Evolutionary conservation across 495 filamentous ascomycete genomes (phyloP).

Genomic region (Cercophora sp.): DNA sequence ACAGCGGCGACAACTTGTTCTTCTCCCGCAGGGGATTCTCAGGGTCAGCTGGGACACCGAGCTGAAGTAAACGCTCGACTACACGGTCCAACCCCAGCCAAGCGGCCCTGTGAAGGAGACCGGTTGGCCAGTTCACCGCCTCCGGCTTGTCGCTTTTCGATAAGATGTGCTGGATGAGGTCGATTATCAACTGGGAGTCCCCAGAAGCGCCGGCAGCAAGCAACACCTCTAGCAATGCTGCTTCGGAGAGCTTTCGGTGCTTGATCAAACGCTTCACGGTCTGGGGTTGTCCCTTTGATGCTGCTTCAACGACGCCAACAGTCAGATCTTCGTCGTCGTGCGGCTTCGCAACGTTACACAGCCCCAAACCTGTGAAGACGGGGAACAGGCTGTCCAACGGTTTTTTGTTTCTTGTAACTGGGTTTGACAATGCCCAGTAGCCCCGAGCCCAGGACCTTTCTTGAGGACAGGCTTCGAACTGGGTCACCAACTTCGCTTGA

Average conservation of each 20-base stretch:
- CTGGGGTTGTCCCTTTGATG: too few species aligned
- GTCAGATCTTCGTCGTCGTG: not conserved
- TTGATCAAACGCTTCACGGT: not conserved
- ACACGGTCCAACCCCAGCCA: conserved; percentile 4
- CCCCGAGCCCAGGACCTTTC: not conserved
- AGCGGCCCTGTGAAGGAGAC: not conserved
- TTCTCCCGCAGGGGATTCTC: not conserved
- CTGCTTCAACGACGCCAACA: too few species aligned
- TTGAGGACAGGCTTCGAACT: not conserved
- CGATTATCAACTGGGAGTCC: conserved; percentile 1
- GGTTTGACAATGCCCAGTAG: conserved; percentile 5
- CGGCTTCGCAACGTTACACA: conserved; percentile 2
- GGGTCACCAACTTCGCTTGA: not conserved
- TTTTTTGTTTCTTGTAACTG: conserved; percentile 1
- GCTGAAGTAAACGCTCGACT: conserved; percentile 3
- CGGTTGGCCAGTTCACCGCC: not conserved
- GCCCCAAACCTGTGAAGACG: conserved; percentile 1
- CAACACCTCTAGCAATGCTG: not conserved
- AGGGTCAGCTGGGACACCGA: not conserved
- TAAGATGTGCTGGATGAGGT: not conserved
- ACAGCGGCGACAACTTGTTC: not conserved
- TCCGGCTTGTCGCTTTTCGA: conserved; percentile 1
- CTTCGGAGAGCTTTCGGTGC: not conserved
- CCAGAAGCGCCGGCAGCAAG: conserved; percentile 3
- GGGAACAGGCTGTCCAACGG: conserved; percentile 4